Conservation (phyloP, 306 rosid genomes). For the Dryas drummondii region DNA sequence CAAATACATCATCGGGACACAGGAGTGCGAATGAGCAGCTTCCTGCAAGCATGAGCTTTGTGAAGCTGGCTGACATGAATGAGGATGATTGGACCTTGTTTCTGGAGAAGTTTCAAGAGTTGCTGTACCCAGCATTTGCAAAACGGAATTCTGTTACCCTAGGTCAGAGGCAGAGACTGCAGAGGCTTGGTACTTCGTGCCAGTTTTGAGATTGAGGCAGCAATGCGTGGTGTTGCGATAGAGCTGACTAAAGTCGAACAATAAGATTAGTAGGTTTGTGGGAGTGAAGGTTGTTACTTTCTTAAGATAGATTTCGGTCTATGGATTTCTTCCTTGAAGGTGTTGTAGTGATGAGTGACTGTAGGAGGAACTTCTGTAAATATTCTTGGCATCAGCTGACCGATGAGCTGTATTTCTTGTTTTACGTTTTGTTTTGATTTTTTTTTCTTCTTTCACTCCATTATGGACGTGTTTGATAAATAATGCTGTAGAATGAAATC, state of each 20-base stretch:
- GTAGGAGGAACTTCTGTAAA: constrained; percentile 55
- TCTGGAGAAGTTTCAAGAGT: constrained; percentile 74
- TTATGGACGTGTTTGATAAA: constrained; percentile 65
- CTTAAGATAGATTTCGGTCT: constrained; percentile 41
- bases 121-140: constrained; percentile 73
- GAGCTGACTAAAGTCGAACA: constrained; percentile 37
- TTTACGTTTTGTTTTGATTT: constrained; percentile 20
- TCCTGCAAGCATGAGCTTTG: constrained; percentile 78
- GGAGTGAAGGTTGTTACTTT: constrained; percentile 34
- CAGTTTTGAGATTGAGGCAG: constrained; percentile 79
- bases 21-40: constrained; percentile 93
- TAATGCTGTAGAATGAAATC: constrained; percentile 59
- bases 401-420: constrained; percentile 47
- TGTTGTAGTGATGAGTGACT: constrained; percentile 40
- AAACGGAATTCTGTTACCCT: constrained; percentile 60
- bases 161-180: constrained; percentile 79
- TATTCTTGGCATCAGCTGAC: constrained; percentile 53
- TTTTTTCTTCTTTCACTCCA: constrained; percentile 15
- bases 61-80: constrained; percentile 71
- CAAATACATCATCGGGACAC: constrained; percentile 71
- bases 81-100: constrained; percentile 80
- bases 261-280: constrained; percentile 45
- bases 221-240: constrained; percentile 33
- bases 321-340: constrained; percentile 37
- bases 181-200: constrained; percentile 99